Evolutionary conservation across 345 rosid species (phyloP), one percentile per base, ranked within the genome.

Genomic region (Erysimum cheiranthoides): DNA sequence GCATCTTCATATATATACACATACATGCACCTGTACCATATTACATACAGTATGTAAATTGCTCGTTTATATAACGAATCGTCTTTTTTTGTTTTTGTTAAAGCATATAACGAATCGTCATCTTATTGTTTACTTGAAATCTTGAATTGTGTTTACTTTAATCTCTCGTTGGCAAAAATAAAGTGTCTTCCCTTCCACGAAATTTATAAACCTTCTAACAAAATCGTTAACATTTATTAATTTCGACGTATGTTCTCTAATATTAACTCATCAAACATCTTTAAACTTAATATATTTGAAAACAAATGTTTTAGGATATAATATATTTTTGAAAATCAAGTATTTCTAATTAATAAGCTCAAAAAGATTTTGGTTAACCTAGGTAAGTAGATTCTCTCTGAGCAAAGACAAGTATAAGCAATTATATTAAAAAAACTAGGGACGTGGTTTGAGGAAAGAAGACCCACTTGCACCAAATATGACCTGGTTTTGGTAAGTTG

Each of bases 401-500:
- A 49, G 34, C 46, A 56, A 30, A 77, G 38, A 71, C 67, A 77
- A 38, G 14, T 30, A 45, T 13, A 59, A 50, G 51, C 17, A 47
- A 10, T 38, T 47, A 31, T 10, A n/a, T 32, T 17, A 5, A 8
- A 4, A 21, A 45, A 35, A 6, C 1, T 27, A 11, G 61, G 66
- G 36, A 30, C 59, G 53, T 63, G 62, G 46, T 57, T 54, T 62
- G 45, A 61, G 63, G 49, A 51, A 51, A 70, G 52, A 69, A 70
- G 60, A 76, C 80, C 76, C 76, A 77, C 54, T 71, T 77, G 73
- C 73, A 39, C 39, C 57, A 70, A 46, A 21, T 18, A n/a, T 67
- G 73, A 65, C 68, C 76, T 77, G 61, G 76, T 71, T 77, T 65
- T 64, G 54, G 80, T 65, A 77, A 65, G 75, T 56, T 63, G 71